Conservation (phyloP, 1,284 basidiomycete species). For the Xerocomus tenax region DNA sequence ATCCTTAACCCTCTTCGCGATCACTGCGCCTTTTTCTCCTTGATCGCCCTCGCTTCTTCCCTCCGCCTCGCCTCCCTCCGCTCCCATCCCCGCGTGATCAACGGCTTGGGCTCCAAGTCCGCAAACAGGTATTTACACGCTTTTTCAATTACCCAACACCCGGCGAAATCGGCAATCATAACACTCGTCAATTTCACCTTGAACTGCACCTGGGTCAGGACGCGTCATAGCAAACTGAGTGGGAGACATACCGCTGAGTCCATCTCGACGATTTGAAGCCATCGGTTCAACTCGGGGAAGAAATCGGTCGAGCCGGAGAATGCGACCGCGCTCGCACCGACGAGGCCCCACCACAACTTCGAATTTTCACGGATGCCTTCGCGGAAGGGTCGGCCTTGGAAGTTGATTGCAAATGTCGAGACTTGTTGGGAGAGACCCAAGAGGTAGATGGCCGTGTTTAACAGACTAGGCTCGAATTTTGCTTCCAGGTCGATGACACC, state of each 20-base stretch:
- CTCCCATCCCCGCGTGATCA: constrained; percentile 78
- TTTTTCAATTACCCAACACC: constrained; percentile 80
- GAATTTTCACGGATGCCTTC: constrained; percentile 92
- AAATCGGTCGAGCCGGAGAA: constrained; percentile 91
- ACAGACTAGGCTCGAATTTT: constrained; percentile 84
- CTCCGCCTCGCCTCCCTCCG: constrained; percentile 45
- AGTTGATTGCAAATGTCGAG: constrained; percentile 94
- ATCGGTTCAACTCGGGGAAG: constrained; percentile 89
- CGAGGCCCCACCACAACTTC: constrained; percentile 83
- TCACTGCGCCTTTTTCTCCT: constrained; percentile 26
- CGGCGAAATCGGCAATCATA: constrained; percentile 85
- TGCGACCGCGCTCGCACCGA: constrained; percentile 80
- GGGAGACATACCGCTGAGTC: constrained; percentile 48
- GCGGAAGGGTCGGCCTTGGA: constrained; percentile 93
- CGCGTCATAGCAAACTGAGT: neutral
- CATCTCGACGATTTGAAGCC: constrained; percentile 97
- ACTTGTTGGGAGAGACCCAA: constrained; percentile 91
- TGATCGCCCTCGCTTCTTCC: constrained; percentile 22
- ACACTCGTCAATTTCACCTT: constrained; percentile 64
- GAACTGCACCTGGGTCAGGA: constrained; percentile 47
- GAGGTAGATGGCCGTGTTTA: constrained; percentile 93
- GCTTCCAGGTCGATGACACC: constrained; percentile 85
- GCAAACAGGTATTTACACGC: constrained; percentile 84
- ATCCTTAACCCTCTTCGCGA: neutral
- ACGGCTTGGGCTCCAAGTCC: constrained; percentile 74